phyloP scores from a whole-genome alignment of 2,329 filamentous ascomycete genomes.

The Fusarium duplospermum region DNA sequence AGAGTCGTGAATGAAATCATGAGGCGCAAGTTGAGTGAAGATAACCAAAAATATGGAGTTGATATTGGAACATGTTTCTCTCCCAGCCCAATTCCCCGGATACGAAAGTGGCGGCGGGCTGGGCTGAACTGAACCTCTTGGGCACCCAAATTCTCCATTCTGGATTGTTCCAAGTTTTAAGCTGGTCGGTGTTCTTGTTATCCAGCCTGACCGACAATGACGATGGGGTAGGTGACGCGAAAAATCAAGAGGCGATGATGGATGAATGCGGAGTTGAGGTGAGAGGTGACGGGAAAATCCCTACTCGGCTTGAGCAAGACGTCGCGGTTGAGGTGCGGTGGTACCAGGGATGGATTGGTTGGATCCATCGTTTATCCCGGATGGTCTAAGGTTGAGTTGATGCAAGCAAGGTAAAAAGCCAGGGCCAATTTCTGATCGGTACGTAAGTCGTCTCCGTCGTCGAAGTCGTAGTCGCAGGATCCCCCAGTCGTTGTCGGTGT shows the following conservation, averaged over 20 bases:
- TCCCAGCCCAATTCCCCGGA: constrained; percentile 15
- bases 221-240: constrained; percentile 5
- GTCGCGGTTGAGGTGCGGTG: constrained; percentile 21
- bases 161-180: neutral
- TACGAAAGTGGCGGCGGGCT: constrained; percentile 31
- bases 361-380: constrained; percentile 14
- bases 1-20: neutral
- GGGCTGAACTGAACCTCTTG: constrained; percentile 16
- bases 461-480: constrained; percentile 15
- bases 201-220: constrained; percentile 4
- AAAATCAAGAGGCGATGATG: constrained; percentile 13
- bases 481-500: constrained; percentile 17
- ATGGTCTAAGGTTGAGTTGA: constrained; percentile 20
- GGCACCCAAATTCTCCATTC: neutral
- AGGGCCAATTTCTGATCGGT: constrained; percentile 29
- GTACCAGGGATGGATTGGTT: constrained; percentile 32
- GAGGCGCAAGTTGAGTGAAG: neutral
- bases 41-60: neutral
- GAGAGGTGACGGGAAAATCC: constrained; percentile 20
- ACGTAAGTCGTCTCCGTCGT: constrained; percentile 23
- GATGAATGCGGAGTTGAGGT: constrained; percentile 24
- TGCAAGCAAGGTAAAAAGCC: constrained; percentile 34
- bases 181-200: neutral
- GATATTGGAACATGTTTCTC: constrained; percentile 14
- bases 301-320: constrained; percentile 11